Base-by-base conservation (phyloP, 2,329 filamentous ascomycete genomes). In the Ascochyta clinopodiicola region DNA sequence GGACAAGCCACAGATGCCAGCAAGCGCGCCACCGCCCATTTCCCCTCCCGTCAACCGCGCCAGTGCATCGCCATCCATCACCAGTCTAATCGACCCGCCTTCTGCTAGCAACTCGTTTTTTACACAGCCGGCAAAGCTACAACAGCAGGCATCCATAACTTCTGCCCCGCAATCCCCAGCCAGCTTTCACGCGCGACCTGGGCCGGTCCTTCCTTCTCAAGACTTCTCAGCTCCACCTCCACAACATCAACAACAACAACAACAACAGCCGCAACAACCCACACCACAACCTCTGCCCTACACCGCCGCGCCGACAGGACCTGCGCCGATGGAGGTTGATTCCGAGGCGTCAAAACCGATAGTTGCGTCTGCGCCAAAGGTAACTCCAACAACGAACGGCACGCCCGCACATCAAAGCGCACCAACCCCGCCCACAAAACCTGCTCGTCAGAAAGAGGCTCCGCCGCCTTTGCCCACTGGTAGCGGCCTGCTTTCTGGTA, bases 51-150 rank as follows among this genome's bases (percentile, higher is more conserved):
- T 84, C 49, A 88, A 89, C 75, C 86, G 89, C 50, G 89, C 91
- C n/a, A 94, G 90, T 71, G 90, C 90, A 35, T 97, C 94, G 4
- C 93, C 94, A 1, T 94, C 94, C 2, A 96, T 97, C 64, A 89
- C 92, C 6, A 96, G 91, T 76, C 83, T 97, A 53, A 91, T 97
- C 45, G 92, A 96, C 64, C 89, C 88, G 31, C 84, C 84, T 2
- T 74, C 67, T 49, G 70, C 74, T 65, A 69, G 63, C 69, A 75
- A 75, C 58, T 65, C 73, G 29, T 70, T 72, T 69, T 71, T 73
- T 47, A 56, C 68, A 0, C 73, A 71, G 42, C 57, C 71, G 32
- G 61, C 60, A 24, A 71, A 71, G 55, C 61, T 73, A 36, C 72
- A 73, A 51, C 71, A 73, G 39, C 72, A 74, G 34, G 37, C 61